Percentiles rank a stretch among this genome's conserved stretches.
Conservation (phyloP, 1,284 basidiomycete genomes). For the Trichosporon ovoides region DNA sequence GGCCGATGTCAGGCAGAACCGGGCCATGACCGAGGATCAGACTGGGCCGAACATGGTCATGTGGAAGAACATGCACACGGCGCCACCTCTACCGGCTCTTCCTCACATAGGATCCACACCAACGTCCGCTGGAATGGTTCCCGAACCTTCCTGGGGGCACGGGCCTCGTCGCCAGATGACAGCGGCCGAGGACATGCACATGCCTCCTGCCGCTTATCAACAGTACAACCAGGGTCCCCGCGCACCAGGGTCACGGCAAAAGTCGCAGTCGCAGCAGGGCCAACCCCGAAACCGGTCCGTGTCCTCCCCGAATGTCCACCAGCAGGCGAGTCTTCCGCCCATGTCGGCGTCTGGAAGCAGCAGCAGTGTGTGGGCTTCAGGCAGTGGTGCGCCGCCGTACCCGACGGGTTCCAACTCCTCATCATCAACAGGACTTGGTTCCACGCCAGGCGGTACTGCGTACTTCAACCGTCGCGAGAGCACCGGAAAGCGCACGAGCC, state of each 20-base stretch:
- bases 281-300: slow-evolving; percentile 49
- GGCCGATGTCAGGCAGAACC: slow-evolving; percentile 49
- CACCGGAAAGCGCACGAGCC: slow-evolving; percentile 36
- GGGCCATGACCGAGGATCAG: slow-evolving; percentile 67
- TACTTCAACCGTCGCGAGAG: slow-evolving; percentile 37
- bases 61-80: slow-evolving; percentile 56
- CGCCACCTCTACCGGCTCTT: slow-evolving; percentile 54
- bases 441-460: slow-evolving; percentile 31
- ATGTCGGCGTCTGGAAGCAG: slow-evolving; percentile 18
- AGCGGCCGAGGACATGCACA: slow-evolving; percentile 11
- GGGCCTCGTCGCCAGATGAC: background rate
- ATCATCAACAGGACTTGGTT: slow-evolving; percentile 28
- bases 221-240: slow-evolving; percentile 24
- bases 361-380: slow-evolving; percentile 7
- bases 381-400: slow-evolving; percentile 18
- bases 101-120: slow-evolving; percentile 36
- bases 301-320: slow-evolving; percentile 52
- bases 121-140: slow-evolving; percentile 22
- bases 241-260: slow-evolving; percentile 30
- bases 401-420: slow-evolving; percentile 22
- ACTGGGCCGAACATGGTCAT: slow-evolving; percentile 61
- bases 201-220: slow-evolving; percentile 16
- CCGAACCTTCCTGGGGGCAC: slow-evolving; percentile 33
- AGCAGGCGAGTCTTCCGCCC: slow-evolving; percentile 30
- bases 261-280: slow-evolving; percentile 30